Percentiles rank a stretch among this genome's conserved stretches.
phyloP scores from a whole-genome alignment of 2,329 filamentous ascomycete species.

The Alternaria longipes region DNA sequence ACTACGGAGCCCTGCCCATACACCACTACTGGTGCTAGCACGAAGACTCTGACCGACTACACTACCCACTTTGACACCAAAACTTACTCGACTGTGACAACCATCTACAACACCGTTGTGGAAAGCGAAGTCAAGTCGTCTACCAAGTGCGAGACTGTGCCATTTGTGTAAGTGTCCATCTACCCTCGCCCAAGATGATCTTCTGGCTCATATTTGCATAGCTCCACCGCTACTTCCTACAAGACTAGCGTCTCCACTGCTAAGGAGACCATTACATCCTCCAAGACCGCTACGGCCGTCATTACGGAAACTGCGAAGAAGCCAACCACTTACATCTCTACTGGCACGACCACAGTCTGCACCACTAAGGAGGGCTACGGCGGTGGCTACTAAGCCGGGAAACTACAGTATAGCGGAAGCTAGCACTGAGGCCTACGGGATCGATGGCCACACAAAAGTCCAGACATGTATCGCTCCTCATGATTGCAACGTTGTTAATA shows the following conservation, averaged over 20 bases:
- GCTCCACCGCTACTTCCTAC: conserved; percentile 26
- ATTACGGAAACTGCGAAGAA: conserved; percentile 28
- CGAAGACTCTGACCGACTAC: conserved; percentile 16
- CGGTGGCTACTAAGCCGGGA: conserved; percentile 1
- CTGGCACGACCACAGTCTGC: conserved; percentile 34
- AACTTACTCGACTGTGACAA: conserved; percentile 26
- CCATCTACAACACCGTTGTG: conserved; percentile 24
- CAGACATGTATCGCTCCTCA: neutral
- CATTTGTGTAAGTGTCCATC: conserved; percentile 26
- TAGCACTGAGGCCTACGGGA: neutral
- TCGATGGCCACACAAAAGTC: neutral
- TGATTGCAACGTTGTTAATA: neutral
- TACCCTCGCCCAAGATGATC: neutral
- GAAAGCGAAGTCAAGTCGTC: conserved; percentile 21
- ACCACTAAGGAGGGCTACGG: conserved; percentile 23
- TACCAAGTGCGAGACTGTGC: conserved; percentile 22
- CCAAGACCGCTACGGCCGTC: conserved; percentile 17
- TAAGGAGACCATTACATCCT: conserved; percentile 23
- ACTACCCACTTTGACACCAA: conserved; percentile 19
- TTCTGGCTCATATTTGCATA: conserved; percentile 15
- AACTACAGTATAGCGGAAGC: neutral
- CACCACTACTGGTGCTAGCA: conserved; percentile 21
- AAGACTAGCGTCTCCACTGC: conserved; percentile 25
- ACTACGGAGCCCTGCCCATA: conserved; percentile 19
- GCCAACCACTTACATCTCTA: conserved; percentile 25